Conservation (phyloP, 2,329 filamentous ascomycete genomes). For the Rhexocercosporidium sp. region DNA sequence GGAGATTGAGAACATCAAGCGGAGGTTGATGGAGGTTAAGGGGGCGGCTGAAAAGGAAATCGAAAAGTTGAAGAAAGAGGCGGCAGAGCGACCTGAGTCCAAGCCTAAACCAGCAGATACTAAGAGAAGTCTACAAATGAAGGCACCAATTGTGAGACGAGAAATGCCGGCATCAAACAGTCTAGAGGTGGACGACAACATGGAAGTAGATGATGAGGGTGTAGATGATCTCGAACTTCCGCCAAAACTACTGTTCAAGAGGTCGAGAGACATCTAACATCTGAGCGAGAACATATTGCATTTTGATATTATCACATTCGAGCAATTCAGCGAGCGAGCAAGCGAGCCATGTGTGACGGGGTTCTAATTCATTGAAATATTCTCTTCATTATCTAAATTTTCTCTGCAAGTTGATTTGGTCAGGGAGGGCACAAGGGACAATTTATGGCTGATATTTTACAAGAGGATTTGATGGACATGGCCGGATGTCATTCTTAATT, state of each 20-base stretch:
- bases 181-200: conserved; percentile 34
- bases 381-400: not conserved
- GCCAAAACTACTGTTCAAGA: conserved; percentile 37
- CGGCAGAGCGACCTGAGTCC: not conserved
- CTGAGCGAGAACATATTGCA: not conserved
- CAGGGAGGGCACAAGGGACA: not conserved
- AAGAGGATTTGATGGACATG: not conserved
- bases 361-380: not conserved
- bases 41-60: conserved; percentile 45
- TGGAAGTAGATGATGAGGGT: conserved; percentile 38
- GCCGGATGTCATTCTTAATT: not conserved
- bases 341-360: not conserved
- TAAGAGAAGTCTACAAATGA: conserved; percentile 20
- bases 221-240: conserved; percentile 33
- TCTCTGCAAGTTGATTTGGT: not conserved
- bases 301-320: conserved; percentile 16
- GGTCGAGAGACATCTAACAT: conserved; percentile 33
- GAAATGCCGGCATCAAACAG: conserved; percentile 25
- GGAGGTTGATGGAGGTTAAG: conserved; percentile 55
- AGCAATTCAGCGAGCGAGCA: conserved; percentile 24
- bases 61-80: conserved; percentile 9
- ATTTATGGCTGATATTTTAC: not conserved
- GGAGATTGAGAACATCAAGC: conserved; percentile 70
- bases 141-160: conserved; percentile 19
- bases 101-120: conserved; percentile 7